Evolutionary conservation across 1,284 basidiomycete genomes (phyloP), one percentile per base, ranked within the genome.

Genomic region (Boletus albobrunnescens): DNA sequence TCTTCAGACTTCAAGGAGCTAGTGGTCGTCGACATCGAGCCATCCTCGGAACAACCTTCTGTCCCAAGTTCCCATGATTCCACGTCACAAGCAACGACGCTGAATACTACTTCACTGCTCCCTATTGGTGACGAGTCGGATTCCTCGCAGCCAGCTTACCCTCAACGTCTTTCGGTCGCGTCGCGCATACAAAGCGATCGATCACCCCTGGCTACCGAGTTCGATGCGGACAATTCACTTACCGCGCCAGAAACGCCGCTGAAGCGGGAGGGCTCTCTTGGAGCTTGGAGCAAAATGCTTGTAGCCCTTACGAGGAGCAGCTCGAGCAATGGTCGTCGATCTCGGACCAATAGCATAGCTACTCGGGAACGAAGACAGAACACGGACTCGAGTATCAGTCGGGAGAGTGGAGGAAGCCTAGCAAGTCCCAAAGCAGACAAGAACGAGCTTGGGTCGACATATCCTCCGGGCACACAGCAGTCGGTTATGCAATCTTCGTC

Each of bases 341-440:
- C 87, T 43, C 79, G 87, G 30, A 81, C 84, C 33, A 88, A 88
- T 58, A 88, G 85, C 58, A 75, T 87, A 47, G 75, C 75, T 37
- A 76, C 76, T 35, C 77, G 84, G 36, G 81, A 85, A 43, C 69
- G 77, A 53, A 74, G 79, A 33, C 79, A 82, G 60, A 74, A 82
- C 51, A 82, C 80, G 3, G 82, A 86, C 56, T 85, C 84, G 20
- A 79, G 81, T 58, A 68, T 82, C 51, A 87, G 83, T 60, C 74
- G 84, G 31, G 87, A 89, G 67, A 90, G 87, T 58, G 82, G 82
- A 13, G 78, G 74, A 20, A 87, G 85, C 59, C 63, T 85, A 31
- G 77, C 74, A 6, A 79, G 80, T 55, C 70, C 74, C 4, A 82
- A 78, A 65, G 71, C 67, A 16, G 80, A 82, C 56, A 77, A 75